Base-by-base conservation (phyloP, 768 basidiomycete species). In the Galerina marginata region DNA sequence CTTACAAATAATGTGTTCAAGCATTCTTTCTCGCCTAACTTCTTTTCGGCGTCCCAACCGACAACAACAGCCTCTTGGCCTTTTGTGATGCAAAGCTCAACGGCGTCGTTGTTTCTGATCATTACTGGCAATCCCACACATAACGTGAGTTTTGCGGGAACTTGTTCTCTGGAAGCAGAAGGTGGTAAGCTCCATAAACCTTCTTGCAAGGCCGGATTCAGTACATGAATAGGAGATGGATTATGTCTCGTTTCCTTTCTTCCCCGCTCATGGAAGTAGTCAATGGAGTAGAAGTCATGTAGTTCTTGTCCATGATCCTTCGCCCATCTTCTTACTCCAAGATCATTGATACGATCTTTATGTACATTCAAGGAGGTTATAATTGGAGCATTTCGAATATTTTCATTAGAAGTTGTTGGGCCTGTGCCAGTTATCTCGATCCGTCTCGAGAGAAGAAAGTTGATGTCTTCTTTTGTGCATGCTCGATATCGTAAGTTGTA, bases 101-200 rank as follows among this genome's bases (percentile, higher is more conserved):
- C 75, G 3, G 76, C 74, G 50, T 59, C 58, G 65, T 77, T 77
- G 44, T 67, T 45, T 14, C 66, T 49, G 9, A 77, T 69, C 56
- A 75, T 71, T 0, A 77, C 62, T 23, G 79, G 78, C 50, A 75
- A 61, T 2, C 74, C 75, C 15, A 70, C 15, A 59, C 74, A 75
- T 20, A 75, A 44, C 6, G 63, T 54, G 2, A 80, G 56, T 37
- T 69, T 67, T 23, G 70, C 73, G 10, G 74, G 67, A 23, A 72
- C 52, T 33, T 67, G 62, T 10, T 70, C 61, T 29, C 62, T 69
- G 55, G 69, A 67, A 3, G 46, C 46, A 11, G 63, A 58, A 46
- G 71, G 64, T 39, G 61, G 69, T 9, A 68, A 49, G 5, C 58
- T 46, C 72, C 74, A 75, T 4, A 73, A 16, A 23, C 39, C 14